Evolutionary conservation across 176 grass and related monocot species (phyloP).

Genomic region (Raddia distichophylla): DNA sequence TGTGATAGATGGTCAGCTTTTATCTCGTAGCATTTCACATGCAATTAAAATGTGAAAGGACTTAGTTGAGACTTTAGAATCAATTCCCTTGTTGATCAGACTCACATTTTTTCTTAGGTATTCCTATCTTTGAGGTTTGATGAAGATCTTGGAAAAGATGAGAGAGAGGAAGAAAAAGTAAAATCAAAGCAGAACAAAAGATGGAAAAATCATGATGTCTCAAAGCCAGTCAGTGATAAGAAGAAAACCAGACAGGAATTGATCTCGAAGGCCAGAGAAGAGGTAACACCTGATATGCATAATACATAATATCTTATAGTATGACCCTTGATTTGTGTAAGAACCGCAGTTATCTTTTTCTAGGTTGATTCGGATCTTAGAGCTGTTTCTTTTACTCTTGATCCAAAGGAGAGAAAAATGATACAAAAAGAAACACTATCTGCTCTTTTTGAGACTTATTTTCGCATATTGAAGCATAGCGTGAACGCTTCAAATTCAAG

Average conservation of each 20-base stretch:
- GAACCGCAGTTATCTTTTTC: slow-evolving; percentile 30
- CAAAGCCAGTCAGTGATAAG: slow-evolving; percentile 63
- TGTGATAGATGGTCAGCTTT: slow-evolving; percentile 25
- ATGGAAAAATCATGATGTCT: slow-evolving; percentile 57
- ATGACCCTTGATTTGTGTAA: slow-evolving; percentile 20
- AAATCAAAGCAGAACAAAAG: slow-evolving; percentile 73
- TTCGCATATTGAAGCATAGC: slow-evolving; percentile 87
- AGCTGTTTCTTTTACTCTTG: slow-evolving; percentile 81
- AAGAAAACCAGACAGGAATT: slow-evolving; percentile 78
- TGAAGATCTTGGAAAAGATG: slow-evolving; percentile 77
- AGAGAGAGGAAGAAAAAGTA: slow-evolving; percentile 49
- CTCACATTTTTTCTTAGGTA: slow-evolving; percentile 52
- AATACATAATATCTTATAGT: slow-evolving; percentile 5
- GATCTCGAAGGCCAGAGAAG: slow-evolving; percentile 76
- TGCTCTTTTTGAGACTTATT: slow-evolving; percentile 91
- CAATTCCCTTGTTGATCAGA: slow-evolving; percentile 19
- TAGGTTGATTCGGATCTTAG: slow-evolving; percentile 90
- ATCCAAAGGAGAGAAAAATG: slow-evolving; percentile 62
- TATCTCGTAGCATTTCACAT: slow-evolving; percentile 9
- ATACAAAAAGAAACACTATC: slow-evolving; percentile 86
- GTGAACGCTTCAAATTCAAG: slow-evolving; percentile 60
- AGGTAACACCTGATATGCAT: slow-evolving; percentile 55
- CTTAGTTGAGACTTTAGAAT: not conserved
- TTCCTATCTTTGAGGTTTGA: slow-evolving; percentile 93
- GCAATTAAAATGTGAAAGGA: slow-evolving; percentile 3